Percentiles rank a stretch among this genome's conserved stretches.
Evolutionary conservation across 164 flowering plant genomes (phyloP).

Genomic region (Magnolia sinica): DNA sequence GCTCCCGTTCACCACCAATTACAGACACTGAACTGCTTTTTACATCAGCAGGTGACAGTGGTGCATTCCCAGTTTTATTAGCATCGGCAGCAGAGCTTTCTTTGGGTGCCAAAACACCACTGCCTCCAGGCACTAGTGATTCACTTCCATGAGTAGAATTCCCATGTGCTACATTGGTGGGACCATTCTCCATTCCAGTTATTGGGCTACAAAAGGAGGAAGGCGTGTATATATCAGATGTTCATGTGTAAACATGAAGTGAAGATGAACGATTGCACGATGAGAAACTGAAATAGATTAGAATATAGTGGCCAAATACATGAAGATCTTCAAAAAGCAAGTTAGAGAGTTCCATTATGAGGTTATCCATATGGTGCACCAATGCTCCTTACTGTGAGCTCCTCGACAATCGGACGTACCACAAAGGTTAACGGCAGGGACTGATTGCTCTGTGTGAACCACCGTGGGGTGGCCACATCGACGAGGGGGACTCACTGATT

Average conservation of each 20-base stretch:
- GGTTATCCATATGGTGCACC: not conserved
- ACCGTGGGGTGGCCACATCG: not conserved
- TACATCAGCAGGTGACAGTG: conserved; percentile 6
- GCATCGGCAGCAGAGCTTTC: conserved; percentile 13
- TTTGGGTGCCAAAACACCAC: conserved; percentile 23
- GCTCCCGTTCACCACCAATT: conserved; percentile 8
- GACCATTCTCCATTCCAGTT: conserved; percentile 40
- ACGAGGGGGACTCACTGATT: not conserved
- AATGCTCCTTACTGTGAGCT: not conserved
- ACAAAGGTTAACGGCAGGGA: not conserved
- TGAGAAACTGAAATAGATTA: not conserved
- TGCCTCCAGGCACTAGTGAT: conserved; percentile 18
- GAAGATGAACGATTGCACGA: not conserved
- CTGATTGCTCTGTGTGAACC: not conserved
- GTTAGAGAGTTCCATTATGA: not conserved
- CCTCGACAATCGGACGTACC: not conserved
- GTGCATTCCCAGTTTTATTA: conserved; percentile 18
- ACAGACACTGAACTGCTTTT: conserved; percentile 8
- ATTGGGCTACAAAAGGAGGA: conserved; percentile 41
- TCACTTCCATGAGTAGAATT: conserved; percentile 21
- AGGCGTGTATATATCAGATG: not conserved
- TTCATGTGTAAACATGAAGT: not conserved
- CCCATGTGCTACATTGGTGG: conserved; percentile 25
- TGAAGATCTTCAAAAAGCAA: not conserved
- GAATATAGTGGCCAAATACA: not conserved